phyloP scores from a whole-genome alignment of 257 asterid species.

The Solanum virginianum region DNA sequence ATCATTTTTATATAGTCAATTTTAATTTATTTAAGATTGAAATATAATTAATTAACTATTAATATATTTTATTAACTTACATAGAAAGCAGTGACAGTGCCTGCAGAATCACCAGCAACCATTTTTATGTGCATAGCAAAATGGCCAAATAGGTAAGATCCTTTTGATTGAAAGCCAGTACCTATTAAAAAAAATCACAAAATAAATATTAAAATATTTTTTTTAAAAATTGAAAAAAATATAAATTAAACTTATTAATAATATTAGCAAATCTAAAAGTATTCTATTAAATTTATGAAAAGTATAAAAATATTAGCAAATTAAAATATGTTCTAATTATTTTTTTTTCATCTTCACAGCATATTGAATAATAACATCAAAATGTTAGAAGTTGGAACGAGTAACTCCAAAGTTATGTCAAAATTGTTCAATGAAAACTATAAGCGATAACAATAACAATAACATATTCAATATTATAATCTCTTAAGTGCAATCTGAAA shows the following conservation, averaged over 20 bases:
- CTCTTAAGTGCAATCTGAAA: too few relatives aligned
- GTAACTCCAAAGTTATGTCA: neutral
- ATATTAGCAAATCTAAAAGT: neutral
- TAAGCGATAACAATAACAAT: too few relatives aligned
- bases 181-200: conserved; percentile 16
- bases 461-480: too few relatives aligned
- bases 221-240: neutral
- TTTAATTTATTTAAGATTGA: neutral
- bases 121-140: conserved; percentile 75
- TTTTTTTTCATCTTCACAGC: too few relatives aligned
- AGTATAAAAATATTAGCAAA: too few relatives aligned
- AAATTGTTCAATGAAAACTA: neutral
- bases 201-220: neutral
- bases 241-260: neutral
- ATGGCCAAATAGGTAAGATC: conserved; percentile 68
- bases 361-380: too few relatives aligned
- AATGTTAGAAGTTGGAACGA: too few relatives aligned
- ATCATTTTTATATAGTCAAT: neutral
- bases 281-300: too few relatives aligned
- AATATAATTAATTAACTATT: neutral
- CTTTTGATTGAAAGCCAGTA: conserved; percentile 78
- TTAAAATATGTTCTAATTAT: too few relatives aligned
- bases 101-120: conserved; percentile 85
- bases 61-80: conserved; percentile 15
- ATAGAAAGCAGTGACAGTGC: conserved; percentile 83